Conservation (phyloP, 805 yeast genomes). For the Starmerella apis region DNA sequence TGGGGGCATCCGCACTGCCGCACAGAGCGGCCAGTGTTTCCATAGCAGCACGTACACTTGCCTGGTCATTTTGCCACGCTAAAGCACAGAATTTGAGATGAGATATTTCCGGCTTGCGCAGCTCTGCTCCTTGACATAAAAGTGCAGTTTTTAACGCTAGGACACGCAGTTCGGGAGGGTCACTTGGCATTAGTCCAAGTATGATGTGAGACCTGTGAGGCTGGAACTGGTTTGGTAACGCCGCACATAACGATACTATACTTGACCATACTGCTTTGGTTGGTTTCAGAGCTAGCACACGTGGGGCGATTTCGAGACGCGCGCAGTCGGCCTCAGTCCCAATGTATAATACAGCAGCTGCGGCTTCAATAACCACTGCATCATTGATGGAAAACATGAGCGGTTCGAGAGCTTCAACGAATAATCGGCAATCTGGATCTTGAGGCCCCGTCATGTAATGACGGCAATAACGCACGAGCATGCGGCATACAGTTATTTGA, state of each 20-base stretch:
- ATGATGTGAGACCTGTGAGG: conserved; percentile 26
- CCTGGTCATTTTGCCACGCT: conserved; percentile 16
- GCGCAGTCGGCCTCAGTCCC: conserved; percentile 46
- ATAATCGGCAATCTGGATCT: conserved; percentile 46
- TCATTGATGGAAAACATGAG: conserved; percentile 46
- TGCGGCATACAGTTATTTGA: conserved; percentile 47
- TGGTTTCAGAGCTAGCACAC: conserved; percentile 38
- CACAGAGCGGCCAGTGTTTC: not conserved
- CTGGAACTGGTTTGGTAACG: conserved; percentile 31
- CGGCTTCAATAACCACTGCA: conserved; percentile 50
- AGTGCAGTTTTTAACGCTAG: conserved; percentile 42
- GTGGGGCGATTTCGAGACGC: conserved; percentile 41
- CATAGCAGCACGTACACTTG: conserved; percentile 9
- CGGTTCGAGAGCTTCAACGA: conserved; percentile 40
- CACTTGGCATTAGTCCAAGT: conserved; percentile 49
- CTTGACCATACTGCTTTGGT: conserved; percentile 40
- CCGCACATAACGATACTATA: conserved; percentile 35
- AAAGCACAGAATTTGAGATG: conserved; percentile 30
- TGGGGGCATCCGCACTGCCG: conserved; percentile 3
- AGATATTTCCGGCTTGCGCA: conserved; percentile 47
- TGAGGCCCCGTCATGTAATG: conserved; percentile 48
- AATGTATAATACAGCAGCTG: conserved; percentile 48
- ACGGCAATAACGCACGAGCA: conserved; percentile 58
- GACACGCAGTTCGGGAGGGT: conserved; percentile 37
- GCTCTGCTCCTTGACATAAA: not conserved